Base-by-base conservation (phyloP, 495 filamentous ascomycete genomes). In the Annulohypoxylon nitens region DNA sequence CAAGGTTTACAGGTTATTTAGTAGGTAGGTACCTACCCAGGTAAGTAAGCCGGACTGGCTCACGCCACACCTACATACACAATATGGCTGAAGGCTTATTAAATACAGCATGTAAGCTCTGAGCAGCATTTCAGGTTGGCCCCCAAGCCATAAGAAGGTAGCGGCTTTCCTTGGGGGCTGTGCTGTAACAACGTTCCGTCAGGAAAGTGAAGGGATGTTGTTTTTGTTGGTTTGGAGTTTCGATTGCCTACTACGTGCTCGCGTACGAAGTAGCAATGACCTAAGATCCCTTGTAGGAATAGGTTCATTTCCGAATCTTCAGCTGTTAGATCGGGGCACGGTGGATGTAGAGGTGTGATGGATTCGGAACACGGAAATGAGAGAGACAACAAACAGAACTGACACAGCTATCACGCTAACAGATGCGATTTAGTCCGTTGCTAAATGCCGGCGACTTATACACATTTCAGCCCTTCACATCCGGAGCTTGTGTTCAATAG, bases 281-380 rank as follows among this genome's bases (percentile, higher is more conserved):
- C 57, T 48, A 20, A 63, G 34, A 57, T 33, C 45, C 58, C 58
- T 58, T 63, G 47, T 11, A 69, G 66, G 66, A 69, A 69, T 26
- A 63, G 4, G 37, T 48, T 63, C 50, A 58, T 62, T 54, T 58
- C 58, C 50, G 34, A 16, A 2, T 34, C 39, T 12, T 12, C 18
- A 36, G 37, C 50, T 47, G 50, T 60, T n/a, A 51, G 58, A 37
- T 69, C n/a, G 37, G 20, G 25, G 30, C 41, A 34, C 58, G 59
- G 58, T 59, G 57, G 58, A 69, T 23, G 58, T 10, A 18, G 23
- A 20, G 20, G 43, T 60, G 8, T 30, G 43, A 68, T 43, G 55
- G 43, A 61, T 36, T 59, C 45, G 57, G 57, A 41, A 60, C 34
- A 8, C 33, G n/a, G 54, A 58, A 55, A 48, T 41, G 47, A 45